These are phyloP conservation scores for Ceratobasidium theobromae DNA, from an alignment of 1,284 basidiomycete species.

Conservation along the genomic window DNA sequence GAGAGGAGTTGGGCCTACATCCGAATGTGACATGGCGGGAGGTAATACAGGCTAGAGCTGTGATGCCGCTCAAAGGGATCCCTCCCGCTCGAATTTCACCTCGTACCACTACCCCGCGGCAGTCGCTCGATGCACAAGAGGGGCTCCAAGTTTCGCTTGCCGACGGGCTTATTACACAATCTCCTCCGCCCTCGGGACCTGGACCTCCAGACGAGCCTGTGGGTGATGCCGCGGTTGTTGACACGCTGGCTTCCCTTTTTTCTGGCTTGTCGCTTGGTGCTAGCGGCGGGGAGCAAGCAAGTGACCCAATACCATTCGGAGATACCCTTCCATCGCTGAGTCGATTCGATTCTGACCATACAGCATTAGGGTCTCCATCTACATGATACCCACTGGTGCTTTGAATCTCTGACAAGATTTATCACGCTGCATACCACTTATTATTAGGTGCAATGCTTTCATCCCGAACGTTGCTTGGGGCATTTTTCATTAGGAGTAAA, in stretches of 20 bases:
- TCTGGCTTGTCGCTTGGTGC: not conserved
- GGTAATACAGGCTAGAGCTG: not conserved
- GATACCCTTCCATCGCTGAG: not conserved
- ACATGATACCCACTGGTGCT: not conserved
- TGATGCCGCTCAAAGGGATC: not conserved
- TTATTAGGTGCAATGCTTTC: too few species aligned
- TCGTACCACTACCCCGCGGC: not conserved
- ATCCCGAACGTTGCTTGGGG: not conserved
- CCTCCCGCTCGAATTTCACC: not conserved
- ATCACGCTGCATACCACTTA: not conserved
- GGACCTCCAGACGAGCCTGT: not conserved
- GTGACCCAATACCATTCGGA: not conserved
- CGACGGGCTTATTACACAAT: not conserved
- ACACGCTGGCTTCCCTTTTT: not conserved
- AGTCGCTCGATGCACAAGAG: not conserved
- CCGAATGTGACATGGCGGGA: not conserved
- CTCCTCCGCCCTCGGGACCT: constrained; percentile 16
- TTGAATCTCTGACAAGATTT: too few species aligned
- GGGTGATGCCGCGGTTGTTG: not conserved
- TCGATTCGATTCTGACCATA: constrained; percentile 20
- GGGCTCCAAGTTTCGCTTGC: not conserved
- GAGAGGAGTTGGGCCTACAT: not conserved
- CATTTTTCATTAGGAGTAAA: not conserved
- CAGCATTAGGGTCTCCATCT: not conserved
- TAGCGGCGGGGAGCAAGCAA: not conserved